Conservation (phyloP, 495 filamentous ascomycete genomes). For the Penicillium roqueforti region DNA sequence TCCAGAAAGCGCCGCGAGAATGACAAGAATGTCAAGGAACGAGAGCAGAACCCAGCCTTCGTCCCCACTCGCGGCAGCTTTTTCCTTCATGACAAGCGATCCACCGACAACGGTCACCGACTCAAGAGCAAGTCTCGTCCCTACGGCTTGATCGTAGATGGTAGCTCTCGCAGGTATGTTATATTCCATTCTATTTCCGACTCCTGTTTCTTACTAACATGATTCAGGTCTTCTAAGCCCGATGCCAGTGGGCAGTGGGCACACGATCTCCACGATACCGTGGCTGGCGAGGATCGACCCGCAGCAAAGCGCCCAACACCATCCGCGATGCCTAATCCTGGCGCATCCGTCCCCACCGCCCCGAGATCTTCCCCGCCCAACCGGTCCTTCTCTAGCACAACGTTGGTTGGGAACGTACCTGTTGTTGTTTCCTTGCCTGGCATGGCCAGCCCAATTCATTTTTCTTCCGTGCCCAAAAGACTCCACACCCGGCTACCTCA, state of each 20-base stretch:
- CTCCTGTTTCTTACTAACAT: slow-evolving; percentile 15
- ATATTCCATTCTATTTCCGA: not conserved
- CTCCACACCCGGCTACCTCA: slow-evolving; percentile 91
- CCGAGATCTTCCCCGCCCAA: slow-evolving; percentile 53
- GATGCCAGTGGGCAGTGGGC: slow-evolving; percentile 82
- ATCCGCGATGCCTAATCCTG: slow-evolving; percentile 22
- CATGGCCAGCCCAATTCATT: slow-evolving; percentile 66
- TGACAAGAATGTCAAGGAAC: slow-evolving; percentile 82
- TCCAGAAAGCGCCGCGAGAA: slow-evolving; percentile 78
- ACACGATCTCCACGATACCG: slow-evolving; percentile 91
- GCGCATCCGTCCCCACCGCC: slow-evolving; percentile 39
- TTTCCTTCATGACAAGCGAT: slow-evolving; percentile 94
- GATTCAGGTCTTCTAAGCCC: slow-evolving; percentile 63
- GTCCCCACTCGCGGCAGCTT: slow-evolving; percentile 93
- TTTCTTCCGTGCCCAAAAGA: slow-evolving; percentile 69
- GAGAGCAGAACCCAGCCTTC: slow-evolving; percentile 87
- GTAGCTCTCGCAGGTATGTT: slow-evolving; percentile 41
- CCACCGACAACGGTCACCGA: slow-evolving; percentile 58
- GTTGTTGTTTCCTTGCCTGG: slow-evolving; percentile 74
- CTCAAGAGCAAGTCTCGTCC: slow-evolving; percentile 43
- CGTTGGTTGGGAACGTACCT: slow-evolving; percentile 70
- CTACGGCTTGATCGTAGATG: slow-evolving; percentile 45
- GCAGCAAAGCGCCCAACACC: slow-evolving; percentile 21
- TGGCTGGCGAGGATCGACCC: slow-evolving; percentile 48
- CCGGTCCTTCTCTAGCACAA: slow-evolving; percentile 63